Evolutionary conservation across 202 grass and related monocot genomes (phyloP), one percentile per base, ranked within the genome.

Genomic region (Elaeis oleifera): DNA sequence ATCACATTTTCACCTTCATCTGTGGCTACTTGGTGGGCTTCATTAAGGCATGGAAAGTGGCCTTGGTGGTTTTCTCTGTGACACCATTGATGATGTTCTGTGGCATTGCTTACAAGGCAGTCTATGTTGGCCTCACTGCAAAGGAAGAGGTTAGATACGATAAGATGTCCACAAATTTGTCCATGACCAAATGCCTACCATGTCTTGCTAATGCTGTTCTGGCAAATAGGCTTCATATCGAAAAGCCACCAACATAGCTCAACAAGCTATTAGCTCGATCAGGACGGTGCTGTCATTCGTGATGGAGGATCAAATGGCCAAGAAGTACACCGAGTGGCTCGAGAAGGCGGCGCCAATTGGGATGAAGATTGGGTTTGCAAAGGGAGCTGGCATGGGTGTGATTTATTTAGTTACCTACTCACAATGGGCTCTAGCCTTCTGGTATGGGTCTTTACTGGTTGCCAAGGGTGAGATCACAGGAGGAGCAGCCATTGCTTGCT

Each of bases 241-340:
- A 25, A 77, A 66, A 0, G 82, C 81, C 17, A 79, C 75, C 5
- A 79, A 75, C 65, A 65, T 90, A 57, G 82, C 81, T 7, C 81
- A 90, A 55, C 86, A 85, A 71, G 86, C 81, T 11, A 79, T 85
- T 57, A 85, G 76, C 69, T 90, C 86, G n/a, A 77, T 90, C 54
- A 56, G 79, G 3, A 90, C 86, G 1, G 82, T 90, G 4, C 60
- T 85, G 9, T 90, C 86, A 11, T 82, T 90, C 53, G 82, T 85
- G 8, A 85, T 85, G 81, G 86, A 90, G 64, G 82, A 90, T 16
- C 21, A 63, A 48, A 79, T 90, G 16, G 79, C 82, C 2, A 65
- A 69, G 25, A 59, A 58, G 69, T 90, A 90, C 21, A 72, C 65
- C 4, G 78, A 67, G 16, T 48, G 55, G 56, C 79, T 90, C 14